These are phyloP conservation scores for Oryza glumipatula DNA, from an alignment of 176 grass and related monocot species.

Conservation along the genomic window DNA sequence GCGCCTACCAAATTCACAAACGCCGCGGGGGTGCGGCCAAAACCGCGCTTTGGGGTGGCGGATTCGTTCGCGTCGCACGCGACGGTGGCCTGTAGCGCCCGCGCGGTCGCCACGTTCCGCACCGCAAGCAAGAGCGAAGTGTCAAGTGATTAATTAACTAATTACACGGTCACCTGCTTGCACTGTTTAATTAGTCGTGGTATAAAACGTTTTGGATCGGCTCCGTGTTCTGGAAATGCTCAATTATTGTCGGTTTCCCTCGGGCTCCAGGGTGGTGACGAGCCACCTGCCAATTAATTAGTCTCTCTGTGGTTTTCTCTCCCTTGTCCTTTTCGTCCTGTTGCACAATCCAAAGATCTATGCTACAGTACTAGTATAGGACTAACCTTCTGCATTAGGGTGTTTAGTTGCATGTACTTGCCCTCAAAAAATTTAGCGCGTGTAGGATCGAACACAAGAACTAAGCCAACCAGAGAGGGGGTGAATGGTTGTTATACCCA, in stretches of 20 bases:
- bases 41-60: conserved; percentile 18
- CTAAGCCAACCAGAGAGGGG: no score
- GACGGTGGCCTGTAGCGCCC: background rate
- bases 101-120: background rate
- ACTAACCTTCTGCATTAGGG: background rate
- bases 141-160: background rate
- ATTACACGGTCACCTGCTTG: background rate
- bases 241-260: conserved; percentile 38
- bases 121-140: background rate
- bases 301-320: background rate
- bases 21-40: conserved; percentile 6
- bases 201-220: background rate
- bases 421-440: background rate
- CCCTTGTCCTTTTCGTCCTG: background rate
- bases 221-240: conserved; percentile 20
- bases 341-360: background rate
- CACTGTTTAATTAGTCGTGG: conserved; percentile 10
- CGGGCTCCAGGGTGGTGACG: background rate
- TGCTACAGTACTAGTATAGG: background rate
- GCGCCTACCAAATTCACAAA: no score
- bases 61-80: background rate
- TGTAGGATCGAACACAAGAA: no score
- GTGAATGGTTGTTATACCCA: no score
- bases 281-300: conserved; percentile 29
- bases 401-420: background rate